Evolutionary conservation across 1,284 basidiomycete genomes (phyloP).

Genomic region (Puccinia coronata): DNA sequence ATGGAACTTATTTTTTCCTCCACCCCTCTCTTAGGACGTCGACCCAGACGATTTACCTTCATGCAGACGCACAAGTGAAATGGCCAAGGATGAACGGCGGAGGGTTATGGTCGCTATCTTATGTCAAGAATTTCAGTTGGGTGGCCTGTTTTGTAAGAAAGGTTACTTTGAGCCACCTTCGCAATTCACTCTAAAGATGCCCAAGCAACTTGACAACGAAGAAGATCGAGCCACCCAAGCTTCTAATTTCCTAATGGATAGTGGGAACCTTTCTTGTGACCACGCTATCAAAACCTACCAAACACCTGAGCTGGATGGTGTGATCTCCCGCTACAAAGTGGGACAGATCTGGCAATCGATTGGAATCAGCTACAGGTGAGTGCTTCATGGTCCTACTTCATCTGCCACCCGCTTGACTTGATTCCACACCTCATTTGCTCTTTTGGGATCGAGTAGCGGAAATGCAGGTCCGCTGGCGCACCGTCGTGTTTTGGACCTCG

Average conservation of each 20-base stretch:
- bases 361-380: conserved; percentile 31
- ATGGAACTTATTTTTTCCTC: not conserved
- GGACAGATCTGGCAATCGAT: conserved; percentile 36
- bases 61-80: not conserved
- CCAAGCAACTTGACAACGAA: conserved; percentile 17
- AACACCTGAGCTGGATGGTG: conserved; percentile 16
- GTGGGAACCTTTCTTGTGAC: not conserved
- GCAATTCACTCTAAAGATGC: conserved; percentile 16
- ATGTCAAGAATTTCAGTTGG: conserved; percentile 37
- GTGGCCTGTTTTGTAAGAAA: conserved; percentile 33
- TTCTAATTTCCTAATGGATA: not conserved
- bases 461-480: conserved; percentile 6
- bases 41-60: conserved; percentile 39
- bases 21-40: conserved; percentile 12
- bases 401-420: not conserved
- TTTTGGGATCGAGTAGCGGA: not conserved
- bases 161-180: conserved; percentile 29
- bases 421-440: not conserved
- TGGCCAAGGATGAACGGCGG: conserved; percentile 24
- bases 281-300: not conserved
- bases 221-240: not conserved
- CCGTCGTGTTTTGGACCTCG: conserved; percentile 4
- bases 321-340: conserved; percentile 14
- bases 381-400: not conserved
- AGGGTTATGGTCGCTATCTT: conserved; percentile 31